phyloP scores from a whole-genome alignment of 108 stramenopile genomes.

The Fragilariopsis cylindrus region DNA sequence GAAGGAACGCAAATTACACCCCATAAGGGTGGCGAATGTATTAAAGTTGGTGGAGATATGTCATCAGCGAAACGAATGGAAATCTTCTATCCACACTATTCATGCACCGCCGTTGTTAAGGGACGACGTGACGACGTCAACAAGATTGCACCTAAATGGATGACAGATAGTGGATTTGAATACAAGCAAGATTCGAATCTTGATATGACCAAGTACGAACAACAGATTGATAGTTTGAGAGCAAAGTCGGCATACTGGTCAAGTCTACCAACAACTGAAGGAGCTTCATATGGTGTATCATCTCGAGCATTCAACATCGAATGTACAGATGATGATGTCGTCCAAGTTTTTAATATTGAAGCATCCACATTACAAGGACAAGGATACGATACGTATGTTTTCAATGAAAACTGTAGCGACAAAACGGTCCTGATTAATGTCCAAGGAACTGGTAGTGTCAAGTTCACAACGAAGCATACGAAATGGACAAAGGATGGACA shows the following conservation, averaged over 20 bases:
- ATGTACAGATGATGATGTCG: background rate
- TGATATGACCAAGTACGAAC: background rate
- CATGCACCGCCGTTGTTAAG: too few species aligned
- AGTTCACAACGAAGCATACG: too few species aligned
- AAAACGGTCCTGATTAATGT: constrained; percentile 41
- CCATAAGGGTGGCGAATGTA: background rate
- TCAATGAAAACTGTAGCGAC: background rate
- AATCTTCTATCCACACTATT: too few species aligned
- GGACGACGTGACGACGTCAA: too few species aligned
- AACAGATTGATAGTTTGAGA: background rate
- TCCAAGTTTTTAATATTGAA: constrained; percentile 8
- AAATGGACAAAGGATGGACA: too few species aligned
- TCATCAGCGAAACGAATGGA: too few species aligned
- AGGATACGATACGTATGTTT: background rate
- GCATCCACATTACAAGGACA: too few species aligned
- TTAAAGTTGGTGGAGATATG: constrained; percentile 16
- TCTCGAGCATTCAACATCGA: background rate
- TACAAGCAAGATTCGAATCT: background rate
- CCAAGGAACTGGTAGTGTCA: background rate
- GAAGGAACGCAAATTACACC: constrained; percentile 1
- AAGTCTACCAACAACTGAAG: background rate
- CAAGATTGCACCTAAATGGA: too few species aligned
- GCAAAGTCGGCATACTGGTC: background rate
- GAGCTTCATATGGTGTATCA: background rate
- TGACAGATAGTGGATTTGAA: too few species aligned